Percentiles rank a stretch among this genome's conserved stretches.
phyloP scores from a whole-genome alignment of 768 basidiomycete species.

The Leccinum truebloodii region DNA sequence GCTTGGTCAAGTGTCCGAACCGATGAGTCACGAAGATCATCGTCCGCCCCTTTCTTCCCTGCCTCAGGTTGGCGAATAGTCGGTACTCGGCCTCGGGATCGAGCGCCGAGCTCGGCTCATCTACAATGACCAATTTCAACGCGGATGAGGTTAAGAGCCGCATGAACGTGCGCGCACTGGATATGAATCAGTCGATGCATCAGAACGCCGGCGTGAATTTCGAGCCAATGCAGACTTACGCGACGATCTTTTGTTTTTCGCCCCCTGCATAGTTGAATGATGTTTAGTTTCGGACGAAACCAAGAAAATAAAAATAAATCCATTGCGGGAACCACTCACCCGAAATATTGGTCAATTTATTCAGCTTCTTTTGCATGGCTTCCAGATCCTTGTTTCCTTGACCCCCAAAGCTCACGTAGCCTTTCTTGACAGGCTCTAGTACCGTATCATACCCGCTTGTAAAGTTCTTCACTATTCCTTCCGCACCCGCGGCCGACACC shows the following conservation, averaged over 20 bases:
- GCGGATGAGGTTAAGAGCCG: slow-evolving; percentile 32
- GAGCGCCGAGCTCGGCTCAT: slow-evolving; percentile 41
- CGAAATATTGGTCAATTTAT: slow-evolving; percentile 25
- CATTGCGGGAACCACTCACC: slow-evolving; percentile 12
- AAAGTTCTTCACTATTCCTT: slow-evolving; percentile 41
- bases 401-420: slow-evolving; percentile 30
- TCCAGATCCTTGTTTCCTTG: slow-evolving; percentile 15
- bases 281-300: background rate
- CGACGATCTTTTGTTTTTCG: slow-evolving; percentile 34
- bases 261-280: slow-evolving; percentile 20
- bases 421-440: slow-evolving; percentile 33
- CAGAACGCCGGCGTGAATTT: background rate
- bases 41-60: slow-evolving; percentile 34
- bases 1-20: slow-evolving; percentile 38
- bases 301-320: no score
- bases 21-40: slow-evolving; percentile 45
- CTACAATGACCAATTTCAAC: slow-evolving; percentile 34
- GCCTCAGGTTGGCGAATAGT: slow-evolving; percentile 31
- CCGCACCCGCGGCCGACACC: slow-evolving; percentile 39
- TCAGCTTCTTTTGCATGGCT: slow-evolving; percentile 19
- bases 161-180: slow-evolving; percentile 42
- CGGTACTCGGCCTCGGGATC: slow-evolving; percentile 38
- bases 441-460: slow-evolving; percentile 38
- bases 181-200: background rate
- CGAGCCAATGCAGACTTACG: slow-evolving; percentile 8